Base-by-base conservation (phyloP, 1,284 basidiomycete genomes). In the Leccinum holopus region DNA sequence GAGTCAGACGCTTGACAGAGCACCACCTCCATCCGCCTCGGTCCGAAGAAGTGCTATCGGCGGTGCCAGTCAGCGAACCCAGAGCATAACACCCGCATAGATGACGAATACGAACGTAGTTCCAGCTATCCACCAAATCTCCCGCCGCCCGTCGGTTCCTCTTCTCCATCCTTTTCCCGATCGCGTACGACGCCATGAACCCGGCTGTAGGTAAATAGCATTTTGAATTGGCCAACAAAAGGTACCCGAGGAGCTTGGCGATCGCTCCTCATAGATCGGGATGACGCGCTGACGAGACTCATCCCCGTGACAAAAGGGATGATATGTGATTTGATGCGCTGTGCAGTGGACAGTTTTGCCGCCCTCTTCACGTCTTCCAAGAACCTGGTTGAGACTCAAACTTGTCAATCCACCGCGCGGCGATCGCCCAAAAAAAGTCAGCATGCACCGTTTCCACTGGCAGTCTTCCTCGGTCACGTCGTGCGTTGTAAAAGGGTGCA, bases 41-140 rank as follows among this genome's bases (percentile, higher is more conserved):
- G 74, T 18, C 67, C 67, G 14, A 74, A 77, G 68, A 77, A 74
- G 66, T 72, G 71, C 75, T 37, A 5, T 37, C n/a, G 11, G 12
- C 8, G 10, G 10, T n/a, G 14, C 11, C n/a, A n/a, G 6, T 52
- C 21, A 33, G 32, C 32, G 32, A 53, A 28, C 25, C 35, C 3
- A 25, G n/a, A 9, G 11, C 8, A 25, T 2, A 51, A 14, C n/a
- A n/a, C n/a, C n/a, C n/a, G 47, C 47, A 12, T 49, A 8, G 35
- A 6, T 14, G n/a, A n/a, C n/a, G n/a, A n/a, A n/a, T n/a, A 59
- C 73, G 16, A 5, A 74, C 72, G 11, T 75, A 66, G 54, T 74
- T 74, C 75, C 73, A 74, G 61, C 71, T 63, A 33, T 76, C 73
- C 3, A 74, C 60, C 1, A 75, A 4, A n/a, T 76, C 75, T 3